Evolutionary conservation across 208 protist genomes (phyloP), one percentile per base, ranked within the genome.

Genomic region (Porcisia deanei): DNA sequence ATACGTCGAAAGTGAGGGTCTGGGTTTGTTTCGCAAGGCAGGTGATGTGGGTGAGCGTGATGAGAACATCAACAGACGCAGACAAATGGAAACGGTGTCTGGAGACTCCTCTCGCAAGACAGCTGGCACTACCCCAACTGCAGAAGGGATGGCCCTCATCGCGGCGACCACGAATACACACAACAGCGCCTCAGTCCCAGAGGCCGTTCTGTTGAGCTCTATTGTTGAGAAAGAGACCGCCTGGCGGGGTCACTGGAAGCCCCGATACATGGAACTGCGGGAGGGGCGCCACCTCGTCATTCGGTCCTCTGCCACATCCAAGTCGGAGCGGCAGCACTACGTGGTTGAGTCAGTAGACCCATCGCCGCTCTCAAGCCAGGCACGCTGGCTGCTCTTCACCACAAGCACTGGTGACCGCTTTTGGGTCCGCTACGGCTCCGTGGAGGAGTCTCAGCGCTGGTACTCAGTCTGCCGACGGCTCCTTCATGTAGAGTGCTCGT

Each of bases 191-290:
- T 52, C 61, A 7, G 59, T 61, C 39, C 72, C 54, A 25, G 77
- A 69, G 3, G 58, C 53, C 4, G 72, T 80, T 49, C 79, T 84
- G 67, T 75, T 90, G 52, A 71, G 75, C 9, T 85, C 83, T 16
- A 75, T 82, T 52, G 88, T 92, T 60, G 79, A 87, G 53, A 95
- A 95, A 77, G 83, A 91, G 60, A 84, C 70, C 9, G 85, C 82
- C 59, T 93, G 91, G 91, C 85, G 82, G 5, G 85, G 87, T 10
- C 54, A 80, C 37, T 95, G 91, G 91, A 84, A 82, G 69, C 70
- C 80, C 58, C 88, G 91, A 14, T 84, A 89, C 37, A 75, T 93
- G 45, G 85, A 90, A 61, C 74, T 95, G 55, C 78, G 70, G 30
- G 85, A 92, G 43, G 86, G 84, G 43, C 79, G 73, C 58, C 82